A percentile compares a stretch with the other conserved stretches of the same genome.
These are phyloP conservation scores for Monsonia emarginata DNA, from an alignment of 441 rosid genomes.

Conservation along the genomic window DNA sequence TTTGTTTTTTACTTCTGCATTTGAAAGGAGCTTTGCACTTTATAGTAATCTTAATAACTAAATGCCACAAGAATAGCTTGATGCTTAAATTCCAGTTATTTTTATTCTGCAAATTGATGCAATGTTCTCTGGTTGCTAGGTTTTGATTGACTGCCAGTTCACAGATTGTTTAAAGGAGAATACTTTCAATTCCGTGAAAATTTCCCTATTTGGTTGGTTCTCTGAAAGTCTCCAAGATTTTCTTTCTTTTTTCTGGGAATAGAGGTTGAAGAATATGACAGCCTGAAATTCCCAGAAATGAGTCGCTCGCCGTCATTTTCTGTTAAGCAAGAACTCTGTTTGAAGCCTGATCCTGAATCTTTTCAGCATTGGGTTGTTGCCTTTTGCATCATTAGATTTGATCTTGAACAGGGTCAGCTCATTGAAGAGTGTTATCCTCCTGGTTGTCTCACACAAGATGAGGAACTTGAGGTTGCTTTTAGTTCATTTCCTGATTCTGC, in stretches of 20 bases:
- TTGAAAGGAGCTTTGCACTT: neutral
- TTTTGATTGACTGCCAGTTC: neutral
- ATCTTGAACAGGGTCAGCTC: slow-evolving; percentile 96
- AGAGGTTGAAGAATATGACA: neutral
- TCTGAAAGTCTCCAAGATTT: no score
- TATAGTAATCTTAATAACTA: neutral
- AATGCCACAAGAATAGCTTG: neutral
- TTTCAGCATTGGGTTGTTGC: slow-evolving; percentile 71
- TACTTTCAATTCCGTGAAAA: neutral
- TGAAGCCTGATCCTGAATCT: slow-evolving; percentile 58
- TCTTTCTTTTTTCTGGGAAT: neutral
- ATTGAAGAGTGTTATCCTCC: slow-evolving; percentile 86
- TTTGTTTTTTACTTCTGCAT: neutral
- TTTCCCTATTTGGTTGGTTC: no score
- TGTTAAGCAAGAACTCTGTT: slow-evolving; percentile 49
- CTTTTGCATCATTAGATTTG: slow-evolving; percentile 82
- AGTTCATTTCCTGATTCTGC: slow-evolving; percentile 93
- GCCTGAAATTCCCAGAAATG: slow-evolving; percentile 35
- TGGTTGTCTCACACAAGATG: slow-evolving; percentile 52
- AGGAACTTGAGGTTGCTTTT: slow-evolving; percentile 84
- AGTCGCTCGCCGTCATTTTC: slow-evolving; percentile 85
- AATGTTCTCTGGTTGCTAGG: neutral
- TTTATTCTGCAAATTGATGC: neutral
- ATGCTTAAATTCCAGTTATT: neutral
- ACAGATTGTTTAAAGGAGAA: neutral